These are phyloP conservation scores for Penicillium maclennaniae DNA, from an alignment of 495 filamentous ascomycete genomes.

Conservation along the genomic window DNA sequence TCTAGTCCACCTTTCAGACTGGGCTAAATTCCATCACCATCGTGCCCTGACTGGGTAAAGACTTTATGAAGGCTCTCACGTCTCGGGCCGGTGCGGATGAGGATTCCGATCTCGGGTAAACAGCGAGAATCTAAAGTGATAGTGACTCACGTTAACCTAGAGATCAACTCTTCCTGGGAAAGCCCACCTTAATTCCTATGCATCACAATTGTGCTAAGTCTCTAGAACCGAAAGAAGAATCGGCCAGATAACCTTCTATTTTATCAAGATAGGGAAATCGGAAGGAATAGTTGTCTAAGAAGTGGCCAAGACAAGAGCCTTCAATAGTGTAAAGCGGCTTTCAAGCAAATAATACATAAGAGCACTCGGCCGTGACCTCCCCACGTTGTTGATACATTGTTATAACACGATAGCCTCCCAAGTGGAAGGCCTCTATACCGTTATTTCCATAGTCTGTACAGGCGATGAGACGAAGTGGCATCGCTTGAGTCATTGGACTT, in stretches of 20 bases:
- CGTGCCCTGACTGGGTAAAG: too few relatives aligned
- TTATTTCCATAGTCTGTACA: too few relatives aligned
- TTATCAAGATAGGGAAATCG: constrained; percentile 1
- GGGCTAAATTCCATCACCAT: too few relatives aligned
- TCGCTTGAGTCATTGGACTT: not conserved
- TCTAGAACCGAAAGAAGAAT: constrained; percentile 5
- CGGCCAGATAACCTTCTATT: constrained; percentile 6
- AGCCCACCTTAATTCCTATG: constrained; percentile 5
- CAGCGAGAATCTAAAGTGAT: too few relatives aligned
- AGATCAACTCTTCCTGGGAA: not conserved
- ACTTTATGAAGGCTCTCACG: too few relatives aligned
- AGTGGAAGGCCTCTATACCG: constrained; percentile 29
- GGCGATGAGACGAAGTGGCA: not conserved
- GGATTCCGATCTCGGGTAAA: too few relatives aligned
- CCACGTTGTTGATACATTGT: too few relatives aligned
- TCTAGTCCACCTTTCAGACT: too few relatives aligned
- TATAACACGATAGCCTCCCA: constrained; percentile 33
- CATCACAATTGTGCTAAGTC: constrained; percentile 4
- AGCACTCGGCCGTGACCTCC: too few relatives aligned
- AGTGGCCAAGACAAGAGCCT: constrained; percentile 9
- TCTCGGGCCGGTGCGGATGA: too few relatives aligned
- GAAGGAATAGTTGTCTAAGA: constrained; percentile 6
- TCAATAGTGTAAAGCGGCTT: constrained; percentile 8
- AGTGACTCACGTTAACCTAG: too few relatives aligned
- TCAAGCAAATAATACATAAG: too few relatives aligned